phyloP scores from a whole-genome alignment of 2,329 filamentous ascomycete species.

The Cercospora sp. region DNA sequence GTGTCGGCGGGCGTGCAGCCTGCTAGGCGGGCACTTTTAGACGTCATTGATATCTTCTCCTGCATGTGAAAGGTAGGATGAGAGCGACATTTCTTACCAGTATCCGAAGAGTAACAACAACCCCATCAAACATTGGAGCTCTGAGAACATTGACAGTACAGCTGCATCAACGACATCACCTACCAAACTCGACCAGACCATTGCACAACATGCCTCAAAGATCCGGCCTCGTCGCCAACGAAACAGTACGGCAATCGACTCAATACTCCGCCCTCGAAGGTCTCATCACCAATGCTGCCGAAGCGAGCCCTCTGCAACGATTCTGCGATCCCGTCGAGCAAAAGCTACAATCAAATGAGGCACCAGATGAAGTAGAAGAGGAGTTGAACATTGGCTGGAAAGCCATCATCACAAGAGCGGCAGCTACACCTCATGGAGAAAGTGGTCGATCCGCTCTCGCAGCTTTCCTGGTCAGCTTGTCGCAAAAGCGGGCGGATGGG shows the following conservation, averaged over 20 bases:
- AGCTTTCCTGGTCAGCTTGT: slow-evolving; percentile 5
- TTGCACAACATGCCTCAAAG: slow-evolving; percentile 23
- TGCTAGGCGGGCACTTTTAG: neutral
- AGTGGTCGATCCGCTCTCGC: slow-evolving; percentile 11
- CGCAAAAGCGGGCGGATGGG: slow-evolving; percentile 22
- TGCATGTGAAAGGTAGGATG: slow-evolving; percentile 10
- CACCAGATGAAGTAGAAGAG: slow-evolving; percentile 26
- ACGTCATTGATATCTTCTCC: slow-evolving; percentile 11
- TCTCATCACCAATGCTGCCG: slow-evolving; percentile 15
- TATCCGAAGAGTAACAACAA: neutral
- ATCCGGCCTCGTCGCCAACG: slow-evolving; percentile 20
- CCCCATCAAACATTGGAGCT: neutral
- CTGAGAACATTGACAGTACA: neutral
- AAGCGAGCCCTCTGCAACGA: slow-evolving; percentile 18
- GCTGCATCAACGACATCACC: neutral
- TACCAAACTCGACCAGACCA: neutral
- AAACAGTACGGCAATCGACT: slow-evolving; percentile 20
- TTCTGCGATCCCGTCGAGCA: slow-evolving; percentile 31
- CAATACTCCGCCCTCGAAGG: slow-evolving; percentile 22
- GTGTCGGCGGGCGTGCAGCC: neutral
- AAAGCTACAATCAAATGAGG: slow-evolving; percentile 15
- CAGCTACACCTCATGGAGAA: slow-evolving; percentile 25
- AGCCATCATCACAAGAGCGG: slow-evolving; percentile 27
- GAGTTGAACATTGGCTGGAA: slow-evolving; percentile 28
- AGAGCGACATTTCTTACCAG: neutral